Base-by-base conservation (phyloP, 805 yeast genomes). In the Cephaloascus fragrans region DNA sequence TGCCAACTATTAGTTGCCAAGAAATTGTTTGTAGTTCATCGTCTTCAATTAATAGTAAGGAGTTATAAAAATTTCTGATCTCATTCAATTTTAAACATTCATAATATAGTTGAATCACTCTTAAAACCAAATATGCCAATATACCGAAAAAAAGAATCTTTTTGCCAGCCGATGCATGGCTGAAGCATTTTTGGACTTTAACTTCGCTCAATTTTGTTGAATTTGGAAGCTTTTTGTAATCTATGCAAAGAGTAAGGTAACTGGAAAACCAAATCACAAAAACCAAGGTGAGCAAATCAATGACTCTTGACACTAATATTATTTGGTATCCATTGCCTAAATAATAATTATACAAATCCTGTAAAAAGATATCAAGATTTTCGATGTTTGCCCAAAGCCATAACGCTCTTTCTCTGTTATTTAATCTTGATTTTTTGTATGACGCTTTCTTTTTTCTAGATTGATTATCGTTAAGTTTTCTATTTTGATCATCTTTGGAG, bases 361-460 rank as follows among this genome's bases (percentile, higher is more conserved):
- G 77, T 16, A 93, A 64, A 50, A 90, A 93, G 35, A 77, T 73
- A 61, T 93, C 99, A 56, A 93, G 70, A 56, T 93, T 93, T 47
- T 84, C 86, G 18, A 93, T 86, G 51, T 93, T 93, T 1, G 97
- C 95, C 97, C 98, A 93, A 43, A 86, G 72, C 87, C 97, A 93
- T 15, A 84, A 64, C 0, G 97, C 95, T 37, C 87, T 64, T 52
- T 89, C 96, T 36, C 57, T 59, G 28, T 23, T 23, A 23, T 23
- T 23, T 12, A 23, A 23, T 23, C 28, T 23, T 6, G 12, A 23
- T 12, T 23, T 23, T 6, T 8, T 8, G 12, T 23, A 8, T 23
- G 28, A 23, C n/a, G n/a, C n/a, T n/a, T n/a, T n/a, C 12, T 23
- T 23, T 23, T 6, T 8, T 23, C 12, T 23, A 23, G 28, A 12